Conservation (phyloP, 352 stramenopile species). For the Globisporangium canariense region DNA sequence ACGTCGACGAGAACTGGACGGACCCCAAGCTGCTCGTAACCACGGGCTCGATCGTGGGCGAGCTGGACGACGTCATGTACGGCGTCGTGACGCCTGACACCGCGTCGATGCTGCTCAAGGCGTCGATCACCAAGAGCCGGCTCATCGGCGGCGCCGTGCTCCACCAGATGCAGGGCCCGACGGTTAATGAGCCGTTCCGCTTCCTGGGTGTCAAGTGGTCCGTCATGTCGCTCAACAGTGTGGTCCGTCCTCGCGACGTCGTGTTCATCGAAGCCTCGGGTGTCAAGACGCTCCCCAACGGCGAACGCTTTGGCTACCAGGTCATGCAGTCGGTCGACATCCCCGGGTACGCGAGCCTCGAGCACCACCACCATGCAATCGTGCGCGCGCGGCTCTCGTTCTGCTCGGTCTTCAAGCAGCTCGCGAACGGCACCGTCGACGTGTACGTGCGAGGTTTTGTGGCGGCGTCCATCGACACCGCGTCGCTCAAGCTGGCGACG, state of each 20-base stretch:
- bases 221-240: conserved; percentile 27
- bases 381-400: conserved; percentile 3
- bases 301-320: conserved; percentile 29
- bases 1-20: conserved; percentile 10
- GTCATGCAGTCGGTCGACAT: conserved; percentile 31
- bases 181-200: conserved; percentile 26
- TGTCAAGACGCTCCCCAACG: conserved; percentile 24
- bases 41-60: conserved; percentile 10
- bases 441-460: conserved; percentile 15
- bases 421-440: conserved; percentile 12
- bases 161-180: conserved; percentile 25
- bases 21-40: conserved; percentile 15
- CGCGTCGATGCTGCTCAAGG: conserved; percentile 7
- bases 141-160: conserved; percentile 25
- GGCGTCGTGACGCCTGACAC: conserved; percentile 9
- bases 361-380: conserved; percentile 1
- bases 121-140: conserved; percentile 9
- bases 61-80: conserved; percentile 16
- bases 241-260: conserved; percentile 27
- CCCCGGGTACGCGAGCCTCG: conserved; percentile 11
- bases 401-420: conserved; percentile 15
- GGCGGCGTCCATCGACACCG: conserved; percentile 21
- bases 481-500: conserved; percentile 37
- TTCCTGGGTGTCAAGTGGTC: conserved; percentile 36
- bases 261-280: conserved; percentile 35